phyloP scores from a whole-genome alignment of 1,139 yeast species.

The Suhomyces bolitotheri region DNA sequence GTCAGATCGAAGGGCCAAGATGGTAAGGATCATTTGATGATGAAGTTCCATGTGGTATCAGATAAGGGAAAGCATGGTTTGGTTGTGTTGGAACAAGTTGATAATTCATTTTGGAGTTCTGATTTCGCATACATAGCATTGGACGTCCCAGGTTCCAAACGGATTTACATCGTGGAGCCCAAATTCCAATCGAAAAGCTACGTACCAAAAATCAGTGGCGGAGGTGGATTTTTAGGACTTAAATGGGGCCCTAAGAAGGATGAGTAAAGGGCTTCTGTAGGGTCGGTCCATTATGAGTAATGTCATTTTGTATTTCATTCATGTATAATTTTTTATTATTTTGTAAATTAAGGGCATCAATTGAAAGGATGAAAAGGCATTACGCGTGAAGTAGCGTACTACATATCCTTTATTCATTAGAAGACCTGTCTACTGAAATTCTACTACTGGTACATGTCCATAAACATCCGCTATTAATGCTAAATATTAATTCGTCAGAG shows the following conservation, averaged over 20 bases:
- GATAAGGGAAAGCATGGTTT: slow-evolving; percentile 53
- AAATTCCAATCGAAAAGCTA: slow-evolving; percentile 42
- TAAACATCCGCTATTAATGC: slow-evolving; percentile 1
- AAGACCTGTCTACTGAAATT: not conserved
- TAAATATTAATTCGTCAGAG: too few species aligned
- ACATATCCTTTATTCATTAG: slow-evolving; percentile 2
- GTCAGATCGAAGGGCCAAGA: slow-evolving; percentile 59
- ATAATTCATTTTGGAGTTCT: slow-evolving; percentile 63
- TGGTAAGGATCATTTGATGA: slow-evolving; percentile 76
- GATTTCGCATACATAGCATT: slow-evolving; percentile 74
- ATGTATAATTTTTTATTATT: too few species aligned
- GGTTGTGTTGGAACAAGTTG: slow-evolving; percentile 78
- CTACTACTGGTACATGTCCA: not conserved
- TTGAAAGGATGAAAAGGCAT: too few species aligned
- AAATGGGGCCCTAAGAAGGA: slow-evolving; percentile 82
- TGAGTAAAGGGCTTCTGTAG: slow-evolving; percentile 16
- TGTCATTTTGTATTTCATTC: slow-evolving; percentile 7
- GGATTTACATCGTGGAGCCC: slow-evolving; percentile 73
- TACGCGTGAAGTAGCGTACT: too few species aligned
- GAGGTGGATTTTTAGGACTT: slow-evolving; percentile 70
- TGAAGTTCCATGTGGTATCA: slow-evolving; percentile 88
- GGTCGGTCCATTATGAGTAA: slow-evolving; percentile 1
- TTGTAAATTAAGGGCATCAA: too few species aligned
- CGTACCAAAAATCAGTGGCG: slow-evolving; percentile 33
- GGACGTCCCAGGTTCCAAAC: slow-evolving; percentile 70